A percentile compares a stretch with the other conserved stretches of the same genome.
Conservation (phyloP, 192 early-diverging fungal species). For the Coemansia sp. region DNA sequence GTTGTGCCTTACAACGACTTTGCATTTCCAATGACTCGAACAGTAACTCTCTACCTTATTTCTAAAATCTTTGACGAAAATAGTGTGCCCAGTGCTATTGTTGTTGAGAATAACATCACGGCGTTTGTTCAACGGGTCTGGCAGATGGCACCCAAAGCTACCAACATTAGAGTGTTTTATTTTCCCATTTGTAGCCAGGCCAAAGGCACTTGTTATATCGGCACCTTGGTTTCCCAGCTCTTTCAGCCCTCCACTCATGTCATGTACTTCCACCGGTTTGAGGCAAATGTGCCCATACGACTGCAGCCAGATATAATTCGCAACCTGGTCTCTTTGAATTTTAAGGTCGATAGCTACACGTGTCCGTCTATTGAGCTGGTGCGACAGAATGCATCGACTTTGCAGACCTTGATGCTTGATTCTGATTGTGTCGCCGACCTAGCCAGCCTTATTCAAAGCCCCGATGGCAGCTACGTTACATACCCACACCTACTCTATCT, state of each 20-base stretch:
- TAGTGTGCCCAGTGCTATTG: neutral
- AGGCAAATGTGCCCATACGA: neutral
- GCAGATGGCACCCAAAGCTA: neutral
- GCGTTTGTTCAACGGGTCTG: neutral
- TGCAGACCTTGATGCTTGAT: neutral
- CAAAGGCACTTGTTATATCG: neutral
- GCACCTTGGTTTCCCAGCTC: neutral
- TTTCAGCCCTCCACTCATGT: neutral
- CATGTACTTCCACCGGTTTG: neutral
- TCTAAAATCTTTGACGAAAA: neutral
- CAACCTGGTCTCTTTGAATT: neutral
- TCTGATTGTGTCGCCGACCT: neutral
- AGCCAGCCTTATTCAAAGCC: constrained; percentile 4
- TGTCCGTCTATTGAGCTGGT: neutral
- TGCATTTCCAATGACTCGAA: neutral
- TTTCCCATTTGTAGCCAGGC: neutral
- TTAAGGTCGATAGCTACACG: neutral
- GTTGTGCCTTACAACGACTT: neutral
- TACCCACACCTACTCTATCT: neutral
- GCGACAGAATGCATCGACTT: neutral
- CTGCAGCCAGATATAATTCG: neutral
- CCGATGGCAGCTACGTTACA: neutral
- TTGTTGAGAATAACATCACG: neutral
- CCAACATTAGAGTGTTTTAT: neutral
- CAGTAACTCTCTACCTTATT: neutral